Evolutionary conservation across 2,329 filamentous ascomycete genomes (phyloP).

Genomic region (Chaetomiaceae sp.): DNA sequence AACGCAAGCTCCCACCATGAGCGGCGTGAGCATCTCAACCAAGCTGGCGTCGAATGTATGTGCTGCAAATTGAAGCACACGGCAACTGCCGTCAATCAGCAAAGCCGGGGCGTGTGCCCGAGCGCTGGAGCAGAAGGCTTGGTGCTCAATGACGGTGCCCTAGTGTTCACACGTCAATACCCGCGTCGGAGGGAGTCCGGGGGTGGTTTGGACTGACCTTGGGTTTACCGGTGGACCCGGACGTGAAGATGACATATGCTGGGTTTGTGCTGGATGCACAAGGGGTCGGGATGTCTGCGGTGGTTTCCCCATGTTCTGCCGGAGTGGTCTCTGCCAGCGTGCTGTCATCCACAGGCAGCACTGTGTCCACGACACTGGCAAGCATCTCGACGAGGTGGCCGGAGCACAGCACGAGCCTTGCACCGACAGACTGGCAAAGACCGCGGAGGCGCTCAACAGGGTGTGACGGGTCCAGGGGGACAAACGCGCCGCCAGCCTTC

Average conservation of each 20-base stretch:
- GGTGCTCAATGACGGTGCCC: slow-evolving; percentile 21
- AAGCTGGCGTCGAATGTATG: slow-evolving; percentile 23
- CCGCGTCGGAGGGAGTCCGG: background rate
- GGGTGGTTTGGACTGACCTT: slow-evolving; percentile 8
- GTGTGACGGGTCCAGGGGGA: slow-evolving; percentile 23
- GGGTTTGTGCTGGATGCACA: slow-evolving; percentile 11
- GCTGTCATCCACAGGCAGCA: slow-evolving; percentile 12
- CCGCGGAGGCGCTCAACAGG: slow-evolving; percentile 20
- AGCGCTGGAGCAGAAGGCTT: slow-evolving; percentile 21
- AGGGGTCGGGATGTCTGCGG: no score
- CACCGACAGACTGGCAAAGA: slow-evolving; percentile 19
- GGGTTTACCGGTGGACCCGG: slow-evolving; percentile 22
- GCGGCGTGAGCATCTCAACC: slow-evolving; percentile 21
- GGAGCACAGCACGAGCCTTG: slow-evolving; percentile 18
- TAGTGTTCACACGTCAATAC: background rate
- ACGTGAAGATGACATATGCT: slow-evolving; percentile 24
- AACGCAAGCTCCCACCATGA: slow-evolving; percentile 27
- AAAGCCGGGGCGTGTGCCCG: slow-evolving; percentile 16
- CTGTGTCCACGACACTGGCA: slow-evolving; percentile 8
- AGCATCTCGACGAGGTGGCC: slow-evolving; percentile 11
- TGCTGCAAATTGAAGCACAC: slow-evolving; percentile 17
- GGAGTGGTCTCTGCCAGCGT: background rate
- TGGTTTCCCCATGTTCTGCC: background rate
- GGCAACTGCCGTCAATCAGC: slow-evolving; percentile 16
- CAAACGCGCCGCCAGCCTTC: slow-evolving; percentile 23